Evolutionary conservation across 2,329 filamentous ascomycete species (phyloP).

Genomic region (Cytospora schulzeri): DNA sequence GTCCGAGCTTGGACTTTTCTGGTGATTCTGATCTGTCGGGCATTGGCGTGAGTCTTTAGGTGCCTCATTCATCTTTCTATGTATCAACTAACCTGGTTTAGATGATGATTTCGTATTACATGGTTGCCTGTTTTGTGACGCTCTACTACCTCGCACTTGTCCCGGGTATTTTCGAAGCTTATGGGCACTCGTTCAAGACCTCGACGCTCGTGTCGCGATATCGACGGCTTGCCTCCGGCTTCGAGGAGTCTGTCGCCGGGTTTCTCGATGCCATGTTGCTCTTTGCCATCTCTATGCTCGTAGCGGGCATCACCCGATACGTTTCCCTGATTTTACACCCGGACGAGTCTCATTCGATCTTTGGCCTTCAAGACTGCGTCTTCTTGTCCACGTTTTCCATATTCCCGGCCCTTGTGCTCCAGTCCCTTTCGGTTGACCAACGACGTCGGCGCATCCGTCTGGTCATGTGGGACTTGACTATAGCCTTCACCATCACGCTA

Average conservation of each 20-base stretch:
- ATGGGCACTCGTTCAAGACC: constrained; percentile 3
- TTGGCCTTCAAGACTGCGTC: constrained; percentile 22
- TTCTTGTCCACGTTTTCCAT: constrained; percentile 24
- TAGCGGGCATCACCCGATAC: constrained; percentile 25
- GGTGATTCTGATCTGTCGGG: constrained; percentile 25
- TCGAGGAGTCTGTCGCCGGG: constrained; percentile 4
- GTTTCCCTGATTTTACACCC: constrained; percentile 18
- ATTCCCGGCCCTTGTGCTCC: constrained; percentile 24
- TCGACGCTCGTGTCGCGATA: background rate
- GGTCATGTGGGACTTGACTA: constrained; percentile 31
- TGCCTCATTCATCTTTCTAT: no score
- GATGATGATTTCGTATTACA: constrained; percentile 26
- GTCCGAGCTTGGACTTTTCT: constrained; percentile 23
- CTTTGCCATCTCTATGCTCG: constrained; percentile 26
- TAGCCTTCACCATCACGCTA: constrained; percentile 28
- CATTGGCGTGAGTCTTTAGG: constrained; percentile 20
- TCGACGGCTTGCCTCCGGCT: background rate
- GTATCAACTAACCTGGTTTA: background rate
- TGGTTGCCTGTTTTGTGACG: constrained; percentile 24
- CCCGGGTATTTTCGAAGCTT: constrained; percentile 13
- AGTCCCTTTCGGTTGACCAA: constrained; percentile 25
- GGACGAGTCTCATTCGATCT: constrained; percentile 22
- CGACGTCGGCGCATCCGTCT: constrained; percentile 29
- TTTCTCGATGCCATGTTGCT: constrained; percentile 17
- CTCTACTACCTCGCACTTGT: constrained; percentile 25